Evolutionary conservation across 2,329 filamentous ascomycete species (phyloP).

Genomic region (Whalleya microplaca): DNA sequence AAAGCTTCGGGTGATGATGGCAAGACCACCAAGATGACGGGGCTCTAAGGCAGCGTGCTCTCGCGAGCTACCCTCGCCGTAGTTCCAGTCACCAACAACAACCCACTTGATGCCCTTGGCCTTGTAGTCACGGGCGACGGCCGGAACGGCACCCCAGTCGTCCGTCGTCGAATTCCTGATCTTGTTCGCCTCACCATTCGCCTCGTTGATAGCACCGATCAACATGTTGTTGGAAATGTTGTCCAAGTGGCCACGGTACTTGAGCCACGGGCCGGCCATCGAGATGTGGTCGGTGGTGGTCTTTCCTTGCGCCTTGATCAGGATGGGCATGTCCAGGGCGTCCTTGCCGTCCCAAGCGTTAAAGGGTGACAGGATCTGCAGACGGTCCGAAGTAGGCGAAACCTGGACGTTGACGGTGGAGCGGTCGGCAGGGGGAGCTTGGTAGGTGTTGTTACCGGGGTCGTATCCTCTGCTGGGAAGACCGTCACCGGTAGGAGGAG

Average conservation of each 20-base stretch:
- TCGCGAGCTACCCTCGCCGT: constrained; percentile 95
- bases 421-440: constrained; percentile 86
- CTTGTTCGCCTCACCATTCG: constrained; percentile 97
- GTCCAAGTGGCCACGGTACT: constrained; percentile 98
- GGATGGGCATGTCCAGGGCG: constrained; percentile 78
- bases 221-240: constrained; percentile 99
- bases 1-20: constrained; percentile 94
- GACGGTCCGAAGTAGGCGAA: constrained; percentile 87
- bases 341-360: constrained; percentile 91
- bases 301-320: constrained; percentile 97
- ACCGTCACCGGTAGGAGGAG: constrained; percentile 77
- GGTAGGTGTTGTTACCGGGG: constrained; percentile 90
- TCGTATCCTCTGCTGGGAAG: constrained; percentile 86
- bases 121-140: constrained; percentile 98
- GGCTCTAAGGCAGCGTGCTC: constrained; percentile 98
- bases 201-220: constrained; percentile 94
- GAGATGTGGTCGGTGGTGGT: constrained; percentile 97
- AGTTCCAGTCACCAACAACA: constrained; percentile 99
- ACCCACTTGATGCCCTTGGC: constrained; percentile 95
- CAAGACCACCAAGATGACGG: constrained; percentile 93
- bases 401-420: constrained; percentile 75
- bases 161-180: constrained; percentile 87
- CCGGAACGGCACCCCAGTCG: constrained; percentile 85
- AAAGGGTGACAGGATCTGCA: constrained; percentile 90
- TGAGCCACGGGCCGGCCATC: constrained; percentile 95